Evolutionary conservation across 345 rosid species (phyloP).

Genomic region (Schrenkiella parvula): DNA sequence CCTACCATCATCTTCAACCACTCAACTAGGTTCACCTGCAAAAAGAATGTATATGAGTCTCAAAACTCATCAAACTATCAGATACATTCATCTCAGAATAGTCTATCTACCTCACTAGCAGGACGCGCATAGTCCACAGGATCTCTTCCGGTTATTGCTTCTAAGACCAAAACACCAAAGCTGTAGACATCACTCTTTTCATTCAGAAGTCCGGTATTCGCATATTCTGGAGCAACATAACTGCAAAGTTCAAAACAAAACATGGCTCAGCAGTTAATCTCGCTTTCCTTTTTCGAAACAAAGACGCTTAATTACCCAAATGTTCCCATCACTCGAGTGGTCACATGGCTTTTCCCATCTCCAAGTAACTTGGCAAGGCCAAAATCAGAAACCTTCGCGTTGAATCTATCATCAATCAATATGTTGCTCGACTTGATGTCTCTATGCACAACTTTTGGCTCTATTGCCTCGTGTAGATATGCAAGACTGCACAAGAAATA

Average conservation of each 20-base stretch:
- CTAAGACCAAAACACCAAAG: slow-evolving; percentile 87
- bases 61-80: background rate
- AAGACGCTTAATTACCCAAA: slow-evolving; percentile 55
- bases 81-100: background rate
- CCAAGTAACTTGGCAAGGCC: slow-evolving; percentile 97
- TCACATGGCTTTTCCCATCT: slow-evolving; percentile 93
- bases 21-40: slow-evolving; percentile 91
- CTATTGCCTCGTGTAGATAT: slow-evolving; percentile 95
- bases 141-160: slow-evolving; percentile 93
- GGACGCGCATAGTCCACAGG: slow-evolving; percentile 96
- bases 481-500: slow-evolving; percentile 57
- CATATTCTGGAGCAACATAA: slow-evolving; percentile 98
- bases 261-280: background rate
- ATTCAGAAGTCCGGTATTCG: slow-evolving; percentile 90
- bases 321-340: slow-evolving; percentile 99
- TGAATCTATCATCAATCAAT: slow-evolving; percentile 83
- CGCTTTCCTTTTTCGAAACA: background rate
- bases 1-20: slow-evolving; percentile 99
- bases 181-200: slow-evolving; percentile 99
- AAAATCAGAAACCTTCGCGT: slow-evolving; percentile 92
- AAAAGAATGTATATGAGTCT: background rate
- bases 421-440: slow-evolving; percentile 96
- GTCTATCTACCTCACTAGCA: slow-evolving; percentile 58
- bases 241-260: slow-evolving; percentile 38
- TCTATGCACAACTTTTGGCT: slow-evolving; percentile 97